Evolutionary conservation across 768 basidiomycete species (phyloP).

Genomic region (Cantharellus cinnabarinus): DNA sequence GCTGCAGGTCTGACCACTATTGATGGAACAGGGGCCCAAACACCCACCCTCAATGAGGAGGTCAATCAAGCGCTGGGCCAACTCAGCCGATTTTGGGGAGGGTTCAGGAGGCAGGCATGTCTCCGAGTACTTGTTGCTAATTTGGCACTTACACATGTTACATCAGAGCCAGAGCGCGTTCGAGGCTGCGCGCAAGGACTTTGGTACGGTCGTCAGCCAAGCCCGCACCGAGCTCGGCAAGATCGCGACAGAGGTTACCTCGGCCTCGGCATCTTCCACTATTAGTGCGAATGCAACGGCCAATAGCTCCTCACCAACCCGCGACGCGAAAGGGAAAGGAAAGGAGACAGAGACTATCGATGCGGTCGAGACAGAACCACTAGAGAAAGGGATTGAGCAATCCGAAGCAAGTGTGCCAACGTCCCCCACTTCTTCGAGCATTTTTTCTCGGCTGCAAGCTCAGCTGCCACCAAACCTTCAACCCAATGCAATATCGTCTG

Average conservation of each 20-base stretch:
- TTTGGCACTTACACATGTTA: background rate
- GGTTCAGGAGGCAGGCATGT: conserved; percentile 69
- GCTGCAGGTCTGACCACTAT: no score
- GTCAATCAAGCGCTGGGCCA: conserved; percentile 79
- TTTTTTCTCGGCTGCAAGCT: conserved; percentile 43
- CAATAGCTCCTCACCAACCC: conserved; percentile 6
- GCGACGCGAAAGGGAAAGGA: conserved; percentile 3
- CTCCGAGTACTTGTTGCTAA: background rate
- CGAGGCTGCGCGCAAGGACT: conserved; percentile 45
- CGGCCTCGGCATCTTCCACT: conserved; percentile 13
- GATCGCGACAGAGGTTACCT: conserved; percentile 19
- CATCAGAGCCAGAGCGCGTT: conserved; percentile 47
- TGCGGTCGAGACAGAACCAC: conserved; percentile 2
- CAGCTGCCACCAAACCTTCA: conserved; percentile 26
- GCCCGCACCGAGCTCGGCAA: conserved; percentile 60
- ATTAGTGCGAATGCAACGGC: background rate
- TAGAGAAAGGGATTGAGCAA: conserved; percentile 38
- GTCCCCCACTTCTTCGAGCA: conserved; percentile 14
- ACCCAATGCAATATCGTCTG: conserved; percentile 13
- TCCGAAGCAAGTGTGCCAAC: conserved; percentile 1
- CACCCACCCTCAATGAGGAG: conserved; percentile 55
- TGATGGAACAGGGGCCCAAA: no score
- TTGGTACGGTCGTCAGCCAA: conserved; percentile 51
- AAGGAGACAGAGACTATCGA: background rate
- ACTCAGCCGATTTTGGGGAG: conserved; percentile 74